These are phyloP conservation scores for Peronospora farinosa DNA, from an alignment of 352 stramenopile species.

Conservation along the genomic window DNA sequence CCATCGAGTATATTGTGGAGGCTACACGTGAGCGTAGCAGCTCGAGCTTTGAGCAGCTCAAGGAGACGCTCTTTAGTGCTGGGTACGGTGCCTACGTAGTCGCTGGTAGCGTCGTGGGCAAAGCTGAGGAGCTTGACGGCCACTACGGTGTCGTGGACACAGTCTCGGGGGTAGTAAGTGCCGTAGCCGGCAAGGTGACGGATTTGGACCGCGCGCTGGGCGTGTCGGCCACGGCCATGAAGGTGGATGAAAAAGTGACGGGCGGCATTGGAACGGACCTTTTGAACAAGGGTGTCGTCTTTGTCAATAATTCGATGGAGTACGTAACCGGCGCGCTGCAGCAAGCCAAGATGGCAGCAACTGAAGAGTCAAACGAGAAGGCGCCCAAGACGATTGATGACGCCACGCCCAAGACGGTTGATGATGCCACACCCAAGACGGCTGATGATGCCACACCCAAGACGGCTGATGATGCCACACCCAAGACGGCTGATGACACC, in stretches of 20 bases:
- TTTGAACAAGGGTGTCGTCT: conserved; percentile 35
- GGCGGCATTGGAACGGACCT: conserved; percentile 58
- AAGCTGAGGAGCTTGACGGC: conserved; percentile 54
- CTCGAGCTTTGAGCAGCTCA: conserved; percentile 59
- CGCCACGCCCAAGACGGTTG: conserved; percentile 9
- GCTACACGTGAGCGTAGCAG: conserved; percentile 45
- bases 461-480: conserved; percentile 27
- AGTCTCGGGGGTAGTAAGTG: conserved; percentile 41
- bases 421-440: no score
- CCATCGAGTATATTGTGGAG: conserved; percentile 61
- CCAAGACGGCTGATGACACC: conserved; percentile 5
- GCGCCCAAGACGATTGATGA: conserved; percentile 26
- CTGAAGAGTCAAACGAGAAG: conserved; percentile 33
- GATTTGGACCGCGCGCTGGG: conserved; percentile 52
- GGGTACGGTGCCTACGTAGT: conserved; percentile 48
- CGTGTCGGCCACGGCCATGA: conserved; percentile 56
- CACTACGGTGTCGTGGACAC: conserved; percentile 48
- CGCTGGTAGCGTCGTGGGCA: conserved; percentile 45
- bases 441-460: conserved; percentile 5
- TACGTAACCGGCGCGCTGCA: conserved; percentile 61
- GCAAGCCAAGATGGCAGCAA: conserved; percentile 53
- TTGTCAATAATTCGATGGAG: conserved; percentile 65
- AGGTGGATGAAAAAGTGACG: conserved; percentile 69
- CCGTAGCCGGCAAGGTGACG: conserved; percentile 48
- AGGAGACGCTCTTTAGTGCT: conserved; percentile 45